phyloP scores from a whole-genome alignment of 1,284 basidiomycete genomes.

The Pseudozyma flocculosa region DNA sequence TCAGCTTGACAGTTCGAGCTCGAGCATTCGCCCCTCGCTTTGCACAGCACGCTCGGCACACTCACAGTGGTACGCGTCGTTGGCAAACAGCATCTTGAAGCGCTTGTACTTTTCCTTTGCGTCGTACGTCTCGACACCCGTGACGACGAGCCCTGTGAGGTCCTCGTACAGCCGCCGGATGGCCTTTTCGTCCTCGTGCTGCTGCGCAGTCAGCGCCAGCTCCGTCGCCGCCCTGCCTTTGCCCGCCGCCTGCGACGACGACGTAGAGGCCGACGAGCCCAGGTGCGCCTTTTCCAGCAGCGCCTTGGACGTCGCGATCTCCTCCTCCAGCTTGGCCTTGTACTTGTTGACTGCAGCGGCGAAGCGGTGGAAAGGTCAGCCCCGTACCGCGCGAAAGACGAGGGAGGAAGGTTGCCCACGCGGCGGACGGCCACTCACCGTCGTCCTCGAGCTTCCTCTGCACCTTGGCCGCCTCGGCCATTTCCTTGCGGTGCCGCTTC shows the following conservation, averaged over 20 bases:
- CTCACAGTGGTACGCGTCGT: conserved; percentile 47
- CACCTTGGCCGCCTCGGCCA: conserved; percentile 14
- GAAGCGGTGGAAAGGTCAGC: too few species aligned
- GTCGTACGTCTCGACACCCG: conserved; percentile 33
- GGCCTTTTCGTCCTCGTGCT: conserved; percentile 39
- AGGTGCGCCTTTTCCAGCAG: conserved; percentile 6
- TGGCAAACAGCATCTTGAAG: conserved; percentile 47
- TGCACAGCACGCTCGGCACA: too few species aligned
- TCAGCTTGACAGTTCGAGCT: too few species aligned
- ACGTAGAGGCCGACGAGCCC: neutral
- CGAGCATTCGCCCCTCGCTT: too few species aligned
- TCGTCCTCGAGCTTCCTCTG: conserved; percentile 29
- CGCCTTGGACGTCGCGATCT: conserved; percentile 26
- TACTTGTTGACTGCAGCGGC: conserved; percentile 12
- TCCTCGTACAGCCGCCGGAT: conserved; percentile 55
- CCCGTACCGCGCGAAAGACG: neutral
- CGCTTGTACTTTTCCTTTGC: conserved; percentile 8
- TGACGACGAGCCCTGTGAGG: conserved; percentile 50
- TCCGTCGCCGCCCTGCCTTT: too few species aligned
- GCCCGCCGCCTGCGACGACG: neutral
- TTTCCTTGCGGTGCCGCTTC: conserved; percentile 16
- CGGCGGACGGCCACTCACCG: neutral
- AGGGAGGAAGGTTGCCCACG: neutral
- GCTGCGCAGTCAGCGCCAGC: neutral
- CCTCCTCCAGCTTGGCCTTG: conserved; percentile 37